phyloP scores from a whole-genome alignment of 805 yeast species.

The Ogataea methylovora region DNA sequence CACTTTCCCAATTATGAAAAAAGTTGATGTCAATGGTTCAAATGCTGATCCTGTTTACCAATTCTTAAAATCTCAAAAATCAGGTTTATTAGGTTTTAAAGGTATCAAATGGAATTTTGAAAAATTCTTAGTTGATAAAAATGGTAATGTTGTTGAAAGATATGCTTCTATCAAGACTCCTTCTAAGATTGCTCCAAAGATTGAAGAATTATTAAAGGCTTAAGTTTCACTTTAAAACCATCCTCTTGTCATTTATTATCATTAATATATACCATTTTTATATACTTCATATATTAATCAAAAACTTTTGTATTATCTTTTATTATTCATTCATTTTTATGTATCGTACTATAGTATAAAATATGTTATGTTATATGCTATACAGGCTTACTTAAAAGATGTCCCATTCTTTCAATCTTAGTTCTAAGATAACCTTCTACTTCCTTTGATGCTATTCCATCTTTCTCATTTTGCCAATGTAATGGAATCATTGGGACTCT shows the following conservation, averaged over 20 bases:
- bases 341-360: no score
- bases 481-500: slow-evolving; percentile 96
- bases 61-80: slow-evolving; percentile 57
- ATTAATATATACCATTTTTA: background rate
- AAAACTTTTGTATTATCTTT: background rate
- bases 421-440: slow-evolving; percentile 91
- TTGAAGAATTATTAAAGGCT: slow-evolving; percentile 46
- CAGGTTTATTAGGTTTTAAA: slow-evolving; percentile 60
- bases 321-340: no score
- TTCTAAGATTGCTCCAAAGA: slow-evolving; percentile 42
- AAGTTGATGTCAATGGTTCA: slow-evolving; percentile 84
- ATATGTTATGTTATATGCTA: no score
- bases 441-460: slow-evolving; percentile 76
- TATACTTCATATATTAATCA: background rate
- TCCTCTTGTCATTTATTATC: background rate
- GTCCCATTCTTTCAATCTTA: slow-evolving; percentile 97
- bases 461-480: slow-evolving; percentile 63
- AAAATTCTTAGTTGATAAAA: slow-evolving; percentile 46
- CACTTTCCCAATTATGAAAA: slow-evolving; percentile 79
- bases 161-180: slow-evolving; percentile 66
- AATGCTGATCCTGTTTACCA: slow-evolving; percentile 74
- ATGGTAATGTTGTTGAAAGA: slow-evolving; percentile 48
- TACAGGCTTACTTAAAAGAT: slow-evolving; percentile 53
- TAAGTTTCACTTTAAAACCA: background rate
- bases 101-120: slow-evolving; percentile 60